Evolutionary conservation across 352 stramenopile species (phyloP), one percentile per base, ranked within the genome.

Genomic region (Globisporangium polare): DNA sequence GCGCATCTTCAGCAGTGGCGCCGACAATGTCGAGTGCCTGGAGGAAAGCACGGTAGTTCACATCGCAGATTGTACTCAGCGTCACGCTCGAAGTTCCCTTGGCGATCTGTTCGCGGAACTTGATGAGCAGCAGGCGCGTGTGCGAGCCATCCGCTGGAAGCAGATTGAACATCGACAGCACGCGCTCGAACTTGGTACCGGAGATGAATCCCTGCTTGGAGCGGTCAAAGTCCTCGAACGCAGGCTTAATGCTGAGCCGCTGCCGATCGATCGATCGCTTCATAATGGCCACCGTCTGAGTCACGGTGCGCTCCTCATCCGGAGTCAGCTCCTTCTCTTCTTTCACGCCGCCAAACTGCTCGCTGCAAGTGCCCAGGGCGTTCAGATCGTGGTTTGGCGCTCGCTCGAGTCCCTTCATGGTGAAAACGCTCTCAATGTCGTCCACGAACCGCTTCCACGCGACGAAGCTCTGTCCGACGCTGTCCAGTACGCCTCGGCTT

Each of bases 1-100:
- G 60, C n/a, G 50, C 37, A 15, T 72, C 53, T 2, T 78, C 64
- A 0, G 50, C 42, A 8, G 65, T 65, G 6, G 57, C 43, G 3
- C 75, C 72, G 8, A 88, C 59, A 31, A 86, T 63, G 8, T 88
- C 72, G 5, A 94, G 69, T 2, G 83, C 80, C 37, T 89, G 67
- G 1, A 94, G 67, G 50, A 90, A 93, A 8, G 86, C 83, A 29
- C 86, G 83, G 59, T 94, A 94, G 65, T 93, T 93, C 46, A 92
- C 85, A 31, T 92, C 85, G 53, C 85, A 89, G 33, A 89, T 82
- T 20, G 80, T 90, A 41, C 77, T 91, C 43, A 92, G 60, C 12
- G 79, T 86, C 17, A 64, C 60, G 6, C 64, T 75, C 3, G 57
- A 73, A 2, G 60, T 60, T 8, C 71, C 74, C 6, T 74, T 80